Base-by-base conservation (phyloP, 306 rosid genomes). In the Cyamopsis tetragonoloba region DNA sequence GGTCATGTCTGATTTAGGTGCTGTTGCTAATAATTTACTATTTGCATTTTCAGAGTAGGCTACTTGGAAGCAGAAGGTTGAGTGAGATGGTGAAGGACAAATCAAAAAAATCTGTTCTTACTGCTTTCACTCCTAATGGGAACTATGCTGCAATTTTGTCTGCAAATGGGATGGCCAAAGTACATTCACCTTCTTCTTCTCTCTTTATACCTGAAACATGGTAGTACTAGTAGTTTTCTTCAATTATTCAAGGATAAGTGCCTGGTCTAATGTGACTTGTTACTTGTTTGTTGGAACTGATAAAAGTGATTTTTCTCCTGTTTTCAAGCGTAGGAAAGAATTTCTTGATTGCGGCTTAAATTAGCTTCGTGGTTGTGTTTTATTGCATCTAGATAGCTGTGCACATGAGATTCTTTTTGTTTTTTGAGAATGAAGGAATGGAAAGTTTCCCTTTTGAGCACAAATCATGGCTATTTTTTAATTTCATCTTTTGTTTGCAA, bases 91-190 rank as follows among this genome's bases (percentile, higher is more conserved):
- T 22, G 64, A 81, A 75, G 68, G 68, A 47, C 11, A 43, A 71
- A 19, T 18, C 63, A 62, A 76, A 80, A 71, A 78, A 81, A 62
- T 51, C 38, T 63, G 63, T 15, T 69, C 61, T 79, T 12, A 66
- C 81, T 0, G 83, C 83, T 13, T 83, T 80, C 73, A 77, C 83
- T 48, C 62, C 75, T n/a, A 55, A 55, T 23, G 83, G 83, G 1
- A 79, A 77, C 32, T 64, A 24, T 24, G 44, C 71, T 2, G 81
- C 81, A 4, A 49, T 80, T 80, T 15, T 80, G 43, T 75, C 81
- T 49, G n/a, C 50, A 32, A 37, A 64, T 30, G 75, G 74, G 7
- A 26, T 42, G 0, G 75, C 57, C 71, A 80, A 75, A 44, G 84
- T 80, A 64, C 75, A 51, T 10, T 64, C 43, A 20, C 11, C 24